Conservation (phyloP, 2,329 filamentous ascomycete genomes). For the Stemphylium lycopersici region DNA sequence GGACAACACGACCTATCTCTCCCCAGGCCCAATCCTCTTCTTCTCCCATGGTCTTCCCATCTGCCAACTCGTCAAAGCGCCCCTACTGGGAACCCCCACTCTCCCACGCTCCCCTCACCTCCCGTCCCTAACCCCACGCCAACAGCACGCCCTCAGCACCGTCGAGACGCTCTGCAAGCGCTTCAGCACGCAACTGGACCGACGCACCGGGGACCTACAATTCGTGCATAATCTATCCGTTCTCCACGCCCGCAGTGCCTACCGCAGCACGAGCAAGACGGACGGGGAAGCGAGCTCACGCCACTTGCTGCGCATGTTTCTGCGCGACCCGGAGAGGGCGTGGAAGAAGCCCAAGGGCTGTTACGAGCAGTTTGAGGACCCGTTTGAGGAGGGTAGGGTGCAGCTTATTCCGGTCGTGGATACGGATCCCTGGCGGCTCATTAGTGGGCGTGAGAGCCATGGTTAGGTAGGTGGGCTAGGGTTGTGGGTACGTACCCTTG, state of each 20-base stretch:
- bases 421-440: conserved; percentile 45
- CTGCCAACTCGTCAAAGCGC: conserved; percentile 47
- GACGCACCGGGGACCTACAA: conserved; percentile 45
- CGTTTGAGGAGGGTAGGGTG: conserved; percentile 36
- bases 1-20: conserved; percentile 38
- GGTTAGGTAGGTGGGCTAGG: too few relatives aligned
- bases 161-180: conserved; percentile 39
- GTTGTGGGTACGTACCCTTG: too few relatives aligned
- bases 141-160: conserved; percentile 37
- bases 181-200: conserved; percentile 41
- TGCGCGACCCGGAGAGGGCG: conserved; percentile 41
- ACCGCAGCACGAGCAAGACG: conserved; percentile 29
- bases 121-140: conserved; percentile 37
- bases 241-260: conserved; percentile 46
- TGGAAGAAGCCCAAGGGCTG: conserved; percentile 42
- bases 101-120: conserved; percentile 40
- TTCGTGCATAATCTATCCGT: conserved; percentile 47
- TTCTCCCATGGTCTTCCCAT: conserved; percentile 46
- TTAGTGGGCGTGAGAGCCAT: conserved; percentile 48
- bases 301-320: conserved; percentile 48
- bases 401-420: conserved; percentile 45
- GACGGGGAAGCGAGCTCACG: conserved; percentile 35
- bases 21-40: conserved; percentile 43
- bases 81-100: conserved; percentile 42
- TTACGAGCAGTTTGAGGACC: conserved; percentile 40